Base-by-base conservation (phyloP, 345 rosid species). In the Rhizophora apiculata region DNA sequence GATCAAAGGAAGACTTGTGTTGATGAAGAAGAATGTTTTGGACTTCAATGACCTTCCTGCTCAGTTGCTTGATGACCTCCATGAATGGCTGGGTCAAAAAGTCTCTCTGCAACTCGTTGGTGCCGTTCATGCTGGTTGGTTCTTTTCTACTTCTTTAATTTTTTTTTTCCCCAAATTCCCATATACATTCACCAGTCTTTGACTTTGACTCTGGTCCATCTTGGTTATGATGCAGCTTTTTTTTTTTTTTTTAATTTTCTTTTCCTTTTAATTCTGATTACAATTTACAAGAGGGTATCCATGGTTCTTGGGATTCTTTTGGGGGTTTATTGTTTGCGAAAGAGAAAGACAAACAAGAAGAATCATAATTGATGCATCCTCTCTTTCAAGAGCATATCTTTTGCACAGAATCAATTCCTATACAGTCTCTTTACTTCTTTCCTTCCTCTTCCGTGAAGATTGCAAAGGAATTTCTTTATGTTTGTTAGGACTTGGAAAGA, bases 1-100 rank as follows among this genome's bases (percentile, higher is more conserved):
- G 77, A 83, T 90, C 64, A 81, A 54, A 60, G 97, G 97, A 8
- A 88, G 76, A 18, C 96, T 86, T 52, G 88, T 89, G 63, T 75
- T 94, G 84, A 94, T 89, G 95, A 94, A 86, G 81, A 91, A 94
- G 76, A 89, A 89, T 70, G 95, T 88, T 55, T 73, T 94, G 76
- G 97, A 88, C 72, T 85, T 91, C 82, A 94, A 82, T 66, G 98
- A 93, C 76, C 85, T 88, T 67, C 34, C 75, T 11, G 91, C 89
- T 62, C 82, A 93, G 16, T 4, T 89, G 34, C 85, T 88, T 20
- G 98, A 91, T 68, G 72, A 87, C 9, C 15, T 91, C 48, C 81
- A 85, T 22, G 97, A 94, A 67, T 65, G 91, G 74, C 31, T 87
- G 6, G 93, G 96, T 24, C 76, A 76, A 62, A 58, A 78, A 58